phyloP scores from a whole-genome alignment of 2,329 filamentous ascomycete species.

The Neospermospora avenae region DNA sequence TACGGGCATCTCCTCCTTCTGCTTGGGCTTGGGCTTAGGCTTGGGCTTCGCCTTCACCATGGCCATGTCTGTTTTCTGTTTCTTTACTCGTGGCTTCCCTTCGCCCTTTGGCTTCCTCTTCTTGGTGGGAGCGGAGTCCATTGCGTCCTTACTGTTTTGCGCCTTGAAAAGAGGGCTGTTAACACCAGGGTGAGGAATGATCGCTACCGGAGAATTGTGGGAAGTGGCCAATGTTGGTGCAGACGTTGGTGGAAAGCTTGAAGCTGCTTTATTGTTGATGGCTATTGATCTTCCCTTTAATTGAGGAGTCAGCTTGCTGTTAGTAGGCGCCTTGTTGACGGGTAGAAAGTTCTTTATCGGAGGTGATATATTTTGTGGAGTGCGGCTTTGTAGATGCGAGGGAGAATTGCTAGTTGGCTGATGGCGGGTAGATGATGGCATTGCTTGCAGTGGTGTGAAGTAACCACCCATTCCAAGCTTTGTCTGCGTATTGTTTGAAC shows the following conservation, averaged over 20 bases:
- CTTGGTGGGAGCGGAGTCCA: background rate
- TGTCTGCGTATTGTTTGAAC: background rate
- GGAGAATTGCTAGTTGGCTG: background rate
- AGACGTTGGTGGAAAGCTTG: background rate
- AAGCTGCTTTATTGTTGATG: background rate
- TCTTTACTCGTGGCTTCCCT: background rate
- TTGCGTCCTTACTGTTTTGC: background rate
- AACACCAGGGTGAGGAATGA: background rate
- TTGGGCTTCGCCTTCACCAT: background rate
- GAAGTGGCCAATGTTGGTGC: background rate
- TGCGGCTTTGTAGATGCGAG: background rate
- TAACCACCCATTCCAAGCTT: background rate
- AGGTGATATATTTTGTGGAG: background rate
- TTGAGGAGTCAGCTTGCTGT: background rate
- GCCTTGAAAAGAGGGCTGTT: background rate
- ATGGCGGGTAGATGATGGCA: background rate
- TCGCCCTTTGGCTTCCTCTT: conserved; percentile 8
- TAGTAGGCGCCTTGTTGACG: conserved; percentile 18
- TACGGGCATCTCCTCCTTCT: conserved; percentile 20
- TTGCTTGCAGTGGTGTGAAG: background rate
- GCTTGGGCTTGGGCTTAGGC: background rate
- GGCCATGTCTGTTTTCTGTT: conserved; percentile 1
- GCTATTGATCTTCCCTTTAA: background rate
- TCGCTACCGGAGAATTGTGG: background rate
- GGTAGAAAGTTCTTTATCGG: conserved; percentile 25